A percentile compares a stretch with the other conserved stretches of the same genome.
phyloP scores from a whole-genome alignment of 306 rosid genomes.

The Prinsepia uniflora region DNA sequence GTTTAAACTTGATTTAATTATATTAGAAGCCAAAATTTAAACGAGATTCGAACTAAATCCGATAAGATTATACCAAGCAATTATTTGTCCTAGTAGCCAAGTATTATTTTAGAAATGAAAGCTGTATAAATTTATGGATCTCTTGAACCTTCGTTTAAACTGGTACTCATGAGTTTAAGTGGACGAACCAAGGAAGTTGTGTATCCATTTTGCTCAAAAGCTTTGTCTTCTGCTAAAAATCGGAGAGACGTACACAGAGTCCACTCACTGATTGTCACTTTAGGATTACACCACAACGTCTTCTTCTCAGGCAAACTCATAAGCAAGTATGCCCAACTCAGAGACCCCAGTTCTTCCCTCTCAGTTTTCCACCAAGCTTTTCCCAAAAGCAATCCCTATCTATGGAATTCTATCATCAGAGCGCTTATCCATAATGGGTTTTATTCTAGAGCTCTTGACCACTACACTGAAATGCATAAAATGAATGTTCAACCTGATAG shows the following conservation, averaged over 20 bases:
- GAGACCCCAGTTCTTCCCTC: constrained; percentile 30
- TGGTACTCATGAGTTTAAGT: constrained; percentile 12
- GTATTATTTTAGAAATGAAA: too few species aligned
- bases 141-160: neutral
- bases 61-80: too few species aligned
- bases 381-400: constrained; percentile 26
- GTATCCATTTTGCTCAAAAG: constrained; percentile 13
- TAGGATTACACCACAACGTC: constrained; percentile 20
- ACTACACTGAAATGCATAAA: constrained; percentile 28
- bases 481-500: constrained; percentile 29
- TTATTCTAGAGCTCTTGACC: constrained; percentile 23
- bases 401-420: constrained; percentile 36
- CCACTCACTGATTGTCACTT: constrained; percentile 23
- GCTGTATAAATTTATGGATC: too few species aligned
- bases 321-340: constrained; percentile 27
- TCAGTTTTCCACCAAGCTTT: constrained; percentile 24
- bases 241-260: constrained; percentile 17
- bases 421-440: constrained; percentile 27
- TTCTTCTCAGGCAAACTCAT: constrained; percentile 37
- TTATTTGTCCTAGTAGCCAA: too few species aligned
- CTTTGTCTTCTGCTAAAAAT: constrained; percentile 24
- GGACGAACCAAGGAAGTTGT: constrained; percentile 2
- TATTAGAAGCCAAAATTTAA: too few species aligned
- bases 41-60: too few species aligned
- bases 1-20: too few species aligned